These are phyloP conservation scores for Podospora didyma DNA, from an alignment of 495 filamentous ascomycete species.

Conservation along the genomic window DNA sequence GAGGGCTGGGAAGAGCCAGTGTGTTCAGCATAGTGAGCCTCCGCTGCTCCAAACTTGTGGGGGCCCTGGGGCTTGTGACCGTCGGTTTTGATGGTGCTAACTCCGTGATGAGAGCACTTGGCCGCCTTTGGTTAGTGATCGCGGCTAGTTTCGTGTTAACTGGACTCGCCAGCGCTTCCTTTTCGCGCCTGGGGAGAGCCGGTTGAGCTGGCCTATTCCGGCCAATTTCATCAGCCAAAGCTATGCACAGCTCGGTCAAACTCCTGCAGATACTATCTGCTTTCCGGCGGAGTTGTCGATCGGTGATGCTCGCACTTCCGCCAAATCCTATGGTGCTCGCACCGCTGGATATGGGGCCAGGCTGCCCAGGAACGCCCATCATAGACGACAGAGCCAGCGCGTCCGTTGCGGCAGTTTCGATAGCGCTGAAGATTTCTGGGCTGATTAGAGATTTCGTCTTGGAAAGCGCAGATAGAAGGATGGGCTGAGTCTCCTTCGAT, in stretches of 20 bases:
- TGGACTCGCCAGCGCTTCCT: conserved; percentile 28
- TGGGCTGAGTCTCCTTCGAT: conserved; percentile 60
- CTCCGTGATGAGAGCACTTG: conserved; percentile 30
- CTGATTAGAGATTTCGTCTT: conserved; percentile 67
- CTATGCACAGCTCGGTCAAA: conserved; percentile 87
- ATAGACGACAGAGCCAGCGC: conserved; percentile 70
- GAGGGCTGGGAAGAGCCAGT: conserved; percentile 37
- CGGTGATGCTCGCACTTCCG: conserved; percentile 56
- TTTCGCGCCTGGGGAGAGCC: conserved; percentile 24
- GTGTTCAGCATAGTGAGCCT: conserved; percentile 57
- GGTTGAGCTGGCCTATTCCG: conserved; percentile 32
- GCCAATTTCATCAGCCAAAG: conserved; percentile 60
- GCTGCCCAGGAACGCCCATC: conserved; percentile 61
- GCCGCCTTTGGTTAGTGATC: conserved; percentile 29
- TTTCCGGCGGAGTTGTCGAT: conserved; percentile 82
- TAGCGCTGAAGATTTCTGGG: conserved; percentile 69
- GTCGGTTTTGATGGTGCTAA: conserved; percentile 25
- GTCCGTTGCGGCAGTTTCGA: conserved; percentile 79
- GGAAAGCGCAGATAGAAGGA: conserved; percentile 72
- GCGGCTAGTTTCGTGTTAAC: conserved; percentile 30
- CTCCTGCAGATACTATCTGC: conserved; percentile 90
- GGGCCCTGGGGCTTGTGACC: conserved; percentile 55
- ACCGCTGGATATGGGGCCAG: conserved; percentile 56
- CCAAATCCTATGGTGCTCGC: conserved; percentile 64
- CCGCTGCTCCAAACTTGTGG: conserved; percentile 69